Conservation (phyloP, 169 alveolate species). For the Eimeria necatrix region DNA sequence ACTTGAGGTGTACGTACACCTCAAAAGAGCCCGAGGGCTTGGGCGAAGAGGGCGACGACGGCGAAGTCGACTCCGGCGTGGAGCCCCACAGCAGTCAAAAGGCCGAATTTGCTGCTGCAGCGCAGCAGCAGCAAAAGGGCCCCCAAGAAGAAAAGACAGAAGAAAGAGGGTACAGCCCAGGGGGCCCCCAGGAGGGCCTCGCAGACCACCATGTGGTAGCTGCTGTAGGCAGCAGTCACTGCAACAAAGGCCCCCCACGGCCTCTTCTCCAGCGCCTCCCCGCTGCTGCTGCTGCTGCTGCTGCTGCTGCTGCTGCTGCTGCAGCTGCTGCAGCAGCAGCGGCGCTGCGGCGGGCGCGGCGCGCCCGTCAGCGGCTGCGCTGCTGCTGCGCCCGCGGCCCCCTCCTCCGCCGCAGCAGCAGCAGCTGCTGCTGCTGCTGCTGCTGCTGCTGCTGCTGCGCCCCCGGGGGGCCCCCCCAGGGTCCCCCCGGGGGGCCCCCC, state of each 20-base stretch:
- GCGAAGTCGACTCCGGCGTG: slow-evolving; percentile 74
- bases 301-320: slow-evolving; percentile 16
- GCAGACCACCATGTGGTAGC: slow-evolving; percentile 63
- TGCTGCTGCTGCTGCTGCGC: too few relatives aligned
- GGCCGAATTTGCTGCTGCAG: slow-evolving; percentile 26
- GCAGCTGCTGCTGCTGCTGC: neutral
- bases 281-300: neutral
- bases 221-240: neutral
- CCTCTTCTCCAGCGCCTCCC: neutral
- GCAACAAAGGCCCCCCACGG: neutral
- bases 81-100: slow-evolving; percentile 13
- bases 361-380: too few relatives aligned
- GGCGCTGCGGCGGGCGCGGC: neutral
- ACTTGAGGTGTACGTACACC: too few relatives aligned
- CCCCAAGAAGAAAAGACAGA: slow-evolving; percentile 28
- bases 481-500: too few relatives aligned
- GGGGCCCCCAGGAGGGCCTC: neutral
- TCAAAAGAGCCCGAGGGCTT: neutral
- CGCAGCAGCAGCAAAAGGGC: slow-evolving; percentile 5
- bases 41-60: slow-evolving; percentile 30
- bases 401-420: neutral
- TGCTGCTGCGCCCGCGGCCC: too few relatives aligned
- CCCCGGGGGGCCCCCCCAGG: too few relatives aligned
- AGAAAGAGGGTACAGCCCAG: neutral
- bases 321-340: slow-evolving; percentile 25